These are phyloP conservation scores for Amphibolis antarctica DNA, from an alignment of 106 monocot genomes.

Conservation along the genomic window DNA sequence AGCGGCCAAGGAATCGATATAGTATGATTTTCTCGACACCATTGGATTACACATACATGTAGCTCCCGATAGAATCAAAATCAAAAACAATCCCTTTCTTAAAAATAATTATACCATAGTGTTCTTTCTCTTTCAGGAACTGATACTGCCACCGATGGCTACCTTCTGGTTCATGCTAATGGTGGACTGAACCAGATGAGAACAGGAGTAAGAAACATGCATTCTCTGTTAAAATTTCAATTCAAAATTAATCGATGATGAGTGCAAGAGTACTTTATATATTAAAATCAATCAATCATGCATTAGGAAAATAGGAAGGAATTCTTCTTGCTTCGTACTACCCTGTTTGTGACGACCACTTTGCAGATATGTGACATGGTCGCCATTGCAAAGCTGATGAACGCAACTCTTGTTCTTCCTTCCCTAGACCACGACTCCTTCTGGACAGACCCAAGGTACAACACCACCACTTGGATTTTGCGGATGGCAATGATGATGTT, in stretches of 20 bases:
- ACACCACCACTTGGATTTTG: not conserved
- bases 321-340: too few relatives aligned
- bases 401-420: slow-evolving; percentile 56
- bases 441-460: slow-evolving; percentile 58
- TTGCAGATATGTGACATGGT: slow-evolving; percentile 70
- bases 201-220: slow-evolving; percentile 44
- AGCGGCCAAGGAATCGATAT: slow-evolving; percentile 20
- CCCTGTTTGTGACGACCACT: not conserved
- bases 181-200: slow-evolving; percentile 96
- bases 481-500: not conserved
- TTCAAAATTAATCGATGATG: too few relatives aligned
- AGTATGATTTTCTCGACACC: slow-evolving; percentile 14
- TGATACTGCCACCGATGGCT: slow-evolving; percentile 29
- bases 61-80: not conserved
- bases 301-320: too few relatives aligned
- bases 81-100: too few relatives aligned
- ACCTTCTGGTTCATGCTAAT: slow-evolving; percentile 64
- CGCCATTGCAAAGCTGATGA: slow-evolving; percentile 51
- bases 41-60: not conserved
- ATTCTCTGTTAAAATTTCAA: too few relatives aligned
- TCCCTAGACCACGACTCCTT: slow-evolving; percentile 52
- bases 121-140: slow-evolving; percentile 6
- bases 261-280: too few relatives aligned
- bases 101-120: not conserved
- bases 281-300: too few relatives aligned